phyloP scores from a whole-genome alignment of 192 early-diverging fungal genomes.

The Obelidium mucronatum region DNA sequence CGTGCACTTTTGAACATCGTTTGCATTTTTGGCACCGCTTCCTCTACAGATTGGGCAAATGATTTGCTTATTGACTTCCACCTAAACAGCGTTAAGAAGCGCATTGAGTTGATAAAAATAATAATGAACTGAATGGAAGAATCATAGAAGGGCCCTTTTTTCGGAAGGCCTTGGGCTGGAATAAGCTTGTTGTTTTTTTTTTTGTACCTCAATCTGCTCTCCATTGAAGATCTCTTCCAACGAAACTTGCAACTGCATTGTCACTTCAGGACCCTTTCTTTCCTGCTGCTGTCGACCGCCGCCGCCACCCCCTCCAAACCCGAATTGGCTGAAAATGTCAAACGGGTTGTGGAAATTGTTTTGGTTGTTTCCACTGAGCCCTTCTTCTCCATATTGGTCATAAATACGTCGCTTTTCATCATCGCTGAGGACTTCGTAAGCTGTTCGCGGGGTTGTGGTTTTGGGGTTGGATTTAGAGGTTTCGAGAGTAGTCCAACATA shows the following conservation, averaged over 20 bases:
- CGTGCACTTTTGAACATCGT: constrained; percentile 85
- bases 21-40: constrained; percentile 81
- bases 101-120: neutral
- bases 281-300: constrained; percentile 58
- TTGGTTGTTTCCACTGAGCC: constrained; percentile 72
- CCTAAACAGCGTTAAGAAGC: constrained; percentile 30
- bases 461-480: neutral
- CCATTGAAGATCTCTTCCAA: constrained; percentile 93
- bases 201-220: constrained; percentile 77
- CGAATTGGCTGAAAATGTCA: constrained; percentile 92
- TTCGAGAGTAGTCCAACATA: constrained; percentile 31
- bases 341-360: constrained; percentile 90
- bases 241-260: constrained; percentile 81
- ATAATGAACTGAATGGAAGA: too few species aligned
- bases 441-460: constrained; percentile 54
- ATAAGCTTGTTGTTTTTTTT: too few species aligned
- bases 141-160: too few species aligned
- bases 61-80: constrained; percentile 94
- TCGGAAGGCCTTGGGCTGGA: too few species aligned
- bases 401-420: constrained; percentile 91
- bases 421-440: constrained; percentile 93
- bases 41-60: constrained; percentile 94
- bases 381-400: constrained; percentile 96
- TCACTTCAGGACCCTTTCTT: constrained; percentile 82
- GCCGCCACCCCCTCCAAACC: constrained; percentile 60